Conservation (phyloP, 441 rosid genomes). For the Raphanus hybrid region DNA sequence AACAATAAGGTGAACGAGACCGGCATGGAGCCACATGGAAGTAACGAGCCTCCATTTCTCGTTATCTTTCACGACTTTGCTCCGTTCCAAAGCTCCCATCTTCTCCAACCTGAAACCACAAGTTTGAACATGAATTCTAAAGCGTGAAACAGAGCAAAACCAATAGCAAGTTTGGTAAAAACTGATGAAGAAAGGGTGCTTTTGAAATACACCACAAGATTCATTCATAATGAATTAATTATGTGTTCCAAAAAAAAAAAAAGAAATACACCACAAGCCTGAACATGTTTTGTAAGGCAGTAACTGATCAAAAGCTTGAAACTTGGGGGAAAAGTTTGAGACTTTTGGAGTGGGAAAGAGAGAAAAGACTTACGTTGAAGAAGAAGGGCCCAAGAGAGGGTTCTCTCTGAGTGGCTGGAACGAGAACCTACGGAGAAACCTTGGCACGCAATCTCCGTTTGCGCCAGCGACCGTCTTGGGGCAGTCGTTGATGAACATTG, state of each 20-base stretch:
- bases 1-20: conserved; percentile 76
- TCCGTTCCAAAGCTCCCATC: conserved; percentile 60
- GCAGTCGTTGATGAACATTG: conserved; percentile 61
- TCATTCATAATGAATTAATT: too few relatives aligned
- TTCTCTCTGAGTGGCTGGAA: conserved; percentile 62
- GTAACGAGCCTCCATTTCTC: conserved; percentile 89
- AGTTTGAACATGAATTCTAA: too few relatives aligned
- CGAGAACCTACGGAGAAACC: conserved; percentile 61
- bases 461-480: conserved; percentile 45
- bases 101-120: too few relatives aligned
- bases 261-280: too few relatives aligned
- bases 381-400: conserved; percentile 69
- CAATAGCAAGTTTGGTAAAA: too few relatives aligned
- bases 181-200: too few relatives aligned
- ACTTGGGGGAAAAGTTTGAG: background rate
- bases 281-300: too few relatives aligned
- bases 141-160: too few relatives aligned
- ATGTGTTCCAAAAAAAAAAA: too few relatives aligned
- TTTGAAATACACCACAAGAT: too few relatives aligned
- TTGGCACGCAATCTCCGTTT: conserved; percentile 49
- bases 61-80: conserved; percentile 60
- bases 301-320: background rate
- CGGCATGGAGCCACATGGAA: conserved; percentile 93
- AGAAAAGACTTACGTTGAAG: conserved; percentile 48
- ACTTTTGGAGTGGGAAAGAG: background rate